Conservation (phyloP, 169 alveolate species). For the Plasmodium gonderi region DNA sequence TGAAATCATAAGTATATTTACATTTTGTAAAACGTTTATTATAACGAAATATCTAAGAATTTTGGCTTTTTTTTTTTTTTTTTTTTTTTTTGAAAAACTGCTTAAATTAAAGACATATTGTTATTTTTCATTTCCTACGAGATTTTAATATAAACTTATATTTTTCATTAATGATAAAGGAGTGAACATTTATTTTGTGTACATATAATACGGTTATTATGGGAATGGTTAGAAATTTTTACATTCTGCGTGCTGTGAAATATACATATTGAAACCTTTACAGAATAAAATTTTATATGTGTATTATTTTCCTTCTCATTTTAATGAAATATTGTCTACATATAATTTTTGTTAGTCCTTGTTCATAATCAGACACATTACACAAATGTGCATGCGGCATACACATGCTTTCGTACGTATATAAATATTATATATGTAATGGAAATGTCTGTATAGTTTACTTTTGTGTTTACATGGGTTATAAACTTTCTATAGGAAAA, state of each 20-base stretch:
- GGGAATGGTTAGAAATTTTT: neutral
- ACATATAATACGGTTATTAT: neutral
- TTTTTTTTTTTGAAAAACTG: neutral
- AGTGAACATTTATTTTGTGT: neutral
- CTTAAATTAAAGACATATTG: neutral
- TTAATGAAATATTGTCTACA: neutral
- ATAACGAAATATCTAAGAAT: neutral
- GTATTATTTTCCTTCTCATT: neutral
- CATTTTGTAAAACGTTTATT: neutral
- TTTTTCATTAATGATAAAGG: neutral
- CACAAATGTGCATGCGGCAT: neutral
- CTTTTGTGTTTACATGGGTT: neutral
- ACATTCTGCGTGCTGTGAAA: neutral
- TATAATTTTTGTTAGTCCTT: neutral
- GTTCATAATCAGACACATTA: too few relatives aligned
- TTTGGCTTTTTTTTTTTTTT: neutral
- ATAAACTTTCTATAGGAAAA: neutral
- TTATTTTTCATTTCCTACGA: neutral
- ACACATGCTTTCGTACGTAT: neutral
- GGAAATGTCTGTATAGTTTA: neutral
- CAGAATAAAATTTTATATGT: neutral
- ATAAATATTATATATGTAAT: too few relatives aligned
- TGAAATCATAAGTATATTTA: neutral
- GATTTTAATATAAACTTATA: neutral
- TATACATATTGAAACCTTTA: neutral